Conservation (phyloP, 202 grass and related monocot genomes). For the Panicum hallii region DNA sequence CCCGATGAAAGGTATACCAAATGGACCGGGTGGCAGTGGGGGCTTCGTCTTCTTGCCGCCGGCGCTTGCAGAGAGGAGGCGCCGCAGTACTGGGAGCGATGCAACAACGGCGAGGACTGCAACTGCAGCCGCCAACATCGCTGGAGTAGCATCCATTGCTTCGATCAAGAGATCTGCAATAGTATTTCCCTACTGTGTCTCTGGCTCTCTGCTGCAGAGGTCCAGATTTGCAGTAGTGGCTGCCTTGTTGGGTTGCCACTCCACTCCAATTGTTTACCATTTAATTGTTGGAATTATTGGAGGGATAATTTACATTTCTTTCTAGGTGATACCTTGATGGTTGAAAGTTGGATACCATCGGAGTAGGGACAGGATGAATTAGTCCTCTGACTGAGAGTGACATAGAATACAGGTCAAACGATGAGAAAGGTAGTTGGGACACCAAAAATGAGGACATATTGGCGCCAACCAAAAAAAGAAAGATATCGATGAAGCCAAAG, state of each 20-base stretch:
- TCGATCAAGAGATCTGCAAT: neutral
- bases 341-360: neutral
- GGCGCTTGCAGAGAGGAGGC: neutral
- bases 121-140: constrained; percentile 2
- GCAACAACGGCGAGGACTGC: neutral
- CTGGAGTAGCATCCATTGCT: constrained; percentile 10
- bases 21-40: neutral
- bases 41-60: neutral
- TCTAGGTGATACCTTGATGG: neutral
- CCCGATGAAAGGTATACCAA: neutral
- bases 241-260: neutral
- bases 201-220: neutral
- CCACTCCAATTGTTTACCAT: neutral
- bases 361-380: too few species aligned
- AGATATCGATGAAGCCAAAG: too few species aligned
- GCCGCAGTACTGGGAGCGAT: neutral
- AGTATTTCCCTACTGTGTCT: neutral
- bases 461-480: too few species aligned
- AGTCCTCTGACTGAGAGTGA: too few species aligned
- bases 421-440: too few species aligned
- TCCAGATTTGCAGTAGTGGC: neutral
- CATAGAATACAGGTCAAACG: too few species aligned
- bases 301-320: neutral
- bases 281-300: neutral
- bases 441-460: too few species aligned